A percentile compares a stretch with the other conserved stretches of the same genome.
phyloP scores from a whole-genome alignment of 305 asterid species.

The Rubia balearica region DNA sequence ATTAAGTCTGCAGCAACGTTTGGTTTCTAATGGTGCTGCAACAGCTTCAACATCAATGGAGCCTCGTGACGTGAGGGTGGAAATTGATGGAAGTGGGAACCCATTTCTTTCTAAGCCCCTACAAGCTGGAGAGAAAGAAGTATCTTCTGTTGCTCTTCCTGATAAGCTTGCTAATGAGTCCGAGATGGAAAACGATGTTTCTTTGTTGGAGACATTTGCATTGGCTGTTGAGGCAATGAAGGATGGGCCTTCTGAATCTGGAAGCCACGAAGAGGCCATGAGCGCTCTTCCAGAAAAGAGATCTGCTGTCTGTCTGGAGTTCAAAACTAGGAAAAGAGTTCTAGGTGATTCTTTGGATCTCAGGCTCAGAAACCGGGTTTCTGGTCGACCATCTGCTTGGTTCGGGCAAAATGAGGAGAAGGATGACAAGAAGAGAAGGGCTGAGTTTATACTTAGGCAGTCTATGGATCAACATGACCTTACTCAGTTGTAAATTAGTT shows the following conservation, averaged over 20 bases:
- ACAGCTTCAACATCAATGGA: conserved; percentile 39
- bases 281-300: conserved; percentile 48
- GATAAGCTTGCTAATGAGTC: conserved; percentile 29
- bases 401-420: conserved; percentile 75
- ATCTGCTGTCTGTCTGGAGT: conserved; percentile 60
- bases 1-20: conserved; percentile 78
- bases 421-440: conserved; percentile 93
- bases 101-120: conserved; percentile 42
- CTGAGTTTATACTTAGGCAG: conserved; percentile 83
- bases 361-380: conserved; percentile 59
- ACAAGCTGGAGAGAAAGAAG: conserved; percentile 45
- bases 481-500: conserved; percentile 82
- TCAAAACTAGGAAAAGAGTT: conserved; percentile 59
- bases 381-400: conserved; percentile 45
- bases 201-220: conserved; percentile 43
- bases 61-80: conserved; percentile 26
- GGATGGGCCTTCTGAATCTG: conserved; percentile 45
- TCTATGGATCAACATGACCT: conserved; percentile 84
- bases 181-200: conserved; percentile 13
- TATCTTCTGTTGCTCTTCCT: conserved; percentile 35
- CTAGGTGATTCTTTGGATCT: conserved; percentile 82
- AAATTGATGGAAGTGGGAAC: conserved; percentile 29
- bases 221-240: conserved; percentile 45
- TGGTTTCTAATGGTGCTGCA: conserved; percentile 49
- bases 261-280: conserved; percentile 41